Percentiles rank a stretch among this genome's conserved stretches.
Evolutionary conservation across 2,329 filamentous ascomycete species (phyloP).

Genomic region (Whalleya microplaca): DNA sequence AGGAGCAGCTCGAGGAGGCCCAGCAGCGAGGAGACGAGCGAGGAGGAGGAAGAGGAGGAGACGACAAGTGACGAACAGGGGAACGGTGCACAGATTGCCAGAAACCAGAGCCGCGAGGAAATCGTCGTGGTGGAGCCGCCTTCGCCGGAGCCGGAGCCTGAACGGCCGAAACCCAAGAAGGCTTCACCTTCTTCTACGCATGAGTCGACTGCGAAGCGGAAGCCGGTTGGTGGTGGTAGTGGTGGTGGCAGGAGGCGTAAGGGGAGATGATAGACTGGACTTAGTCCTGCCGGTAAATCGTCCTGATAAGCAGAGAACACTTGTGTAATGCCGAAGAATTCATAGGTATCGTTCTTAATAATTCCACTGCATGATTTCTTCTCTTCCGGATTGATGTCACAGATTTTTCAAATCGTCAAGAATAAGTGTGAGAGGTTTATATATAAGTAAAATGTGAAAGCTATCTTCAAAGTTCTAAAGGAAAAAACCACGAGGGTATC

Average conservation of each 20-base stretch:
- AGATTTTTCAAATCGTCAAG: not conserved
- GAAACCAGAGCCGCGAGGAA: constrained; percentile 39
- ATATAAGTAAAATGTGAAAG: not conserved
- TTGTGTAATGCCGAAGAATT: constrained; percentile 24
- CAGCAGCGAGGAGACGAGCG: constrained; percentile 42
- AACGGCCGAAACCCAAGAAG: constrained; percentile 44
- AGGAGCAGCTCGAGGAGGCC: constrained; percentile 41
- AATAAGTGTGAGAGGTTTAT: too few relatives aligned
- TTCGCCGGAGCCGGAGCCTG: constrained; percentile 34
- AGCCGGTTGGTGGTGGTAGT: constrained; percentile 2
- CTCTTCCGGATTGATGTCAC: not conserved
- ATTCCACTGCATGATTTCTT: constrained; percentile 10
- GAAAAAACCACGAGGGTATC: too few relatives aligned
- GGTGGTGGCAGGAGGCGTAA: constrained; percentile 33
- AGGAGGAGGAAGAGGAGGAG: constrained; percentile 37
- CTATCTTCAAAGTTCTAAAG: too few relatives aligned
- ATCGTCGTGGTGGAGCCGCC: constrained; percentile 44
- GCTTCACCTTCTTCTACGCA: constrained; percentile 30
- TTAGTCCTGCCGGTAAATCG: constrained; percentile 6
- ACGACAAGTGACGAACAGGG: constrained; percentile 35
- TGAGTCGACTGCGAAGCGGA: constrained; percentile 28
- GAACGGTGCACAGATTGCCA: constrained; percentile 30
- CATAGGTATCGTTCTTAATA: constrained; percentile 24
- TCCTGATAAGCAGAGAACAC: constrained; percentile 18
- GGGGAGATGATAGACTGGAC: constrained; percentile 33